A percentile compares a stretch with the other conserved stretches of the same genome.
Conservation (phyloP, 31 red algal species). For the Asparagopsis taxiformis region DNA sequence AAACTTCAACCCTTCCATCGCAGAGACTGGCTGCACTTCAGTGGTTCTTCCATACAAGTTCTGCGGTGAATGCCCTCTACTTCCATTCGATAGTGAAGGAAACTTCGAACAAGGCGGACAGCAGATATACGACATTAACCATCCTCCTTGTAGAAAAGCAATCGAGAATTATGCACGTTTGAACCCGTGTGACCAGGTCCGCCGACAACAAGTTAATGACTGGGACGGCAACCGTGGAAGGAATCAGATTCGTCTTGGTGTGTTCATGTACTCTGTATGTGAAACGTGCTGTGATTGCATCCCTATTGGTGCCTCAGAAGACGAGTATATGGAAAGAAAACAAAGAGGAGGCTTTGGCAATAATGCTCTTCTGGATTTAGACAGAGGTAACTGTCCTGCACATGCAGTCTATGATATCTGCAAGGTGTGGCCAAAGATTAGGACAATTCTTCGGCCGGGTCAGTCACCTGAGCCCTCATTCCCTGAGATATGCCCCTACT, state of each 20-base stretch:
- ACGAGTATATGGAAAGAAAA: background rate
- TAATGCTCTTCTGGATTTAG: background rate
- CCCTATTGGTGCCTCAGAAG: background rate
- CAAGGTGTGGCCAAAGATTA: background rate
- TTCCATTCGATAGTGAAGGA: background rate
- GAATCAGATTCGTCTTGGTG: background rate
- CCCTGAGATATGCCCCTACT: slow-evolving; percentile 3
- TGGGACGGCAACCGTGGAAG: background rate
- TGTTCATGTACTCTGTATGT: background rate
- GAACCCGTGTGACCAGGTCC: background rate
- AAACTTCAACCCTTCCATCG: background rate
- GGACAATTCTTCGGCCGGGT: slow-evolving; percentile 1
- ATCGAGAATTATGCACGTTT: background rate
- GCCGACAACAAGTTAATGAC: background rate
- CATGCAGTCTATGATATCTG: background rate
- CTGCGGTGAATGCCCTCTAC: background rate
- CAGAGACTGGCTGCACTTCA: background rate
- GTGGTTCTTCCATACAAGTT: background rate
- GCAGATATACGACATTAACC: background rate
- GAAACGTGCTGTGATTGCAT: background rate
- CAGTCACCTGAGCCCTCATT: background rate
- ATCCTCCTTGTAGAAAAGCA: background rate
- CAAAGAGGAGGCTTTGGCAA: background rate
- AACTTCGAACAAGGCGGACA: background rate
- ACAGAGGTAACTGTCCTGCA: background rate